These are phyloP conservation scores for Zygosaccharomyces pseudorouxii DNA, from an alignment of 805 yeast species.

Conservation along the genomic window DNA sequence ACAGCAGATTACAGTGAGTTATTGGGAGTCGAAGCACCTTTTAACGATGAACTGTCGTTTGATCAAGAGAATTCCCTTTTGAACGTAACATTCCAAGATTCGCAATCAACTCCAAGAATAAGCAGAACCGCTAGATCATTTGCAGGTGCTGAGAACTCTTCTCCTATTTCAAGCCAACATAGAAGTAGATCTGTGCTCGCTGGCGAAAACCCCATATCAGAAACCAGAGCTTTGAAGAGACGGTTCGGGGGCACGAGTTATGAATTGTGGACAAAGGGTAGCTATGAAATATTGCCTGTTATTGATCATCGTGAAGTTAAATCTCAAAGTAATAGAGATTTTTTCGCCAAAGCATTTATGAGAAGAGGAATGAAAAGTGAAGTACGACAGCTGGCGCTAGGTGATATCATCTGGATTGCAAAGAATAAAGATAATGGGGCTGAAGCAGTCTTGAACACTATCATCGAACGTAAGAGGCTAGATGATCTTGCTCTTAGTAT, in stretches of 20 bases:
- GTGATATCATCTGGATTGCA: slow-evolving; percentile 91
- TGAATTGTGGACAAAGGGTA: slow-evolving; percentile 55
- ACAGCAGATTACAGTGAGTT: slow-evolving; percentile 24
- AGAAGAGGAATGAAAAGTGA: slow-evolving; percentile 48
- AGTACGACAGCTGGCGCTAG: slow-evolving; percentile 61
- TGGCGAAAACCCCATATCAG: not conserved
- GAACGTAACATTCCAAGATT: slow-evolving; percentile 19
- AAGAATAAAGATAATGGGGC: slow-evolving; percentile 50
- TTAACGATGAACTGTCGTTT: not conserved
- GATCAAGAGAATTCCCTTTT: slow-evolving; percentile 14
- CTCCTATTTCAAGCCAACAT: slow-evolving; percentile 5
- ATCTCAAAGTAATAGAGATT: slow-evolving; percentile 62
- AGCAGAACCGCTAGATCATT: not conserved
- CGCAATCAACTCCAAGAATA: slow-evolving; percentile 2
- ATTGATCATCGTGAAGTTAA: slow-evolving; percentile 82
- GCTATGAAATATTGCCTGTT: slow-evolving; percentile 55
- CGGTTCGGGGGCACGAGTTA: slow-evolving; percentile 27
- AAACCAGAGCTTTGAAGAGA: slow-evolving; percentile 15
- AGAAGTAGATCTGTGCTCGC: not conserved
- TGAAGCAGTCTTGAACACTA: slow-evolving; percentile 69
- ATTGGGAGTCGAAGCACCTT: slow-evolving; percentile 4
- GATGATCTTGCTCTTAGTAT: slow-evolving; percentile 83
- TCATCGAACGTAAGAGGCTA: slow-evolving; percentile 85
- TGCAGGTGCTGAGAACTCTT: slow-evolving; percentile 5
- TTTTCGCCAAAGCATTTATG: slow-evolving; percentile 53